phyloP scores from a whole-genome alignment of 768 basidiomycete genomes.

The Tricholoma saponaceum region DNA sequence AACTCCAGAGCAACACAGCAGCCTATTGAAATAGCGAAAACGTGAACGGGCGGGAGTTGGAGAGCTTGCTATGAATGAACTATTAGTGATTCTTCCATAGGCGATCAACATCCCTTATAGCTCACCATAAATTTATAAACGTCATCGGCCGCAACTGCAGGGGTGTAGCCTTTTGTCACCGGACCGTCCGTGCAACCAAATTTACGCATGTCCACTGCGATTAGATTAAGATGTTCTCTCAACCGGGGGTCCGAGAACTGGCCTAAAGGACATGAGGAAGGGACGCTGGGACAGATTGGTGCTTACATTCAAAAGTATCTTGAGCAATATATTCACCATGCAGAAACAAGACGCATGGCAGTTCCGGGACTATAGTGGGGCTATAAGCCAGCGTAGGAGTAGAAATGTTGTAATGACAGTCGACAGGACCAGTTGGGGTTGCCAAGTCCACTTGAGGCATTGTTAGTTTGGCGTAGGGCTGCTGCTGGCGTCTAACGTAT shows the following conservation, averaged over 20 bases:
- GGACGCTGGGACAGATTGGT: not conserved
- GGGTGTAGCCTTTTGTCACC: constrained; percentile 23
- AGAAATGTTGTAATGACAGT: constrained; percentile 31
- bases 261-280: constrained; percentile 11
- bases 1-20: constrained; percentile 28
- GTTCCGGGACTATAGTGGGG: constrained; percentile 23
- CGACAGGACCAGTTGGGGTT: constrained; percentile 24
- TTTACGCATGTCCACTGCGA: constrained; percentile 29
- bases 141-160: constrained; percentile 27
- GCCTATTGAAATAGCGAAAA: constrained; percentile 33
- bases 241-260: constrained; percentile 32
- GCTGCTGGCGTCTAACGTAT: no score
- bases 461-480: no score
- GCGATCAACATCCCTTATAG: not conserved
- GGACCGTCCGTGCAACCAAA: constrained; percentile 29
- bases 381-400: constrained; percentile 29
- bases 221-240: constrained; percentile 31
- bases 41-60: constrained; percentile 28
- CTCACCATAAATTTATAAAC: constrained; percentile 29
- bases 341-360: constrained; percentile 36
- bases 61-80: constrained; percentile 23
- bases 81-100: not conserved
- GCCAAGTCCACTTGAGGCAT: constrained; percentile 30
- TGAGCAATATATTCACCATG: constrained; percentile 30
- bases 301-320: constrained; percentile 32